Evolutionary conservation across 768 basidiomycete species (phyloP), one percentile per base, ranked within the genome.

Genomic region (Kwoniella dejecticola): DNA sequence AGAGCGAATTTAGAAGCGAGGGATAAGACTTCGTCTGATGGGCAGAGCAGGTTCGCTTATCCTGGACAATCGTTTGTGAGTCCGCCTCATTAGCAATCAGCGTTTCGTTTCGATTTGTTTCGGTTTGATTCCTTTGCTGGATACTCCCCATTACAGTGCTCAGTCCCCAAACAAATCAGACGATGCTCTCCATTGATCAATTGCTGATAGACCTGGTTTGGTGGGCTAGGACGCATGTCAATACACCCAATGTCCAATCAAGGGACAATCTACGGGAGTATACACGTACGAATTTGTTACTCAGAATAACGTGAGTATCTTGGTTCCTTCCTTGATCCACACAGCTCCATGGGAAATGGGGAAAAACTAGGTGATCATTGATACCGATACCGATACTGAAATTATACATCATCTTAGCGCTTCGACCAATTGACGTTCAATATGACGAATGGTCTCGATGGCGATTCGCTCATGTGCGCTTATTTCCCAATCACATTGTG

Each of bases 351-450:
- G n/a, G n/a, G n/a, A n/a, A n/a, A n/a, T n/a, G n/a, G n/a, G n/a
- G n/a, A n/a, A n/a, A n/a, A n/a, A n/a, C n/a, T n/a, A n/a, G n/a
- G n/a, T n/a, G n/a, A n/a, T n/a, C n/a, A n/a, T n/a, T n/a, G n/a
- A n/a, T n/a, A n/a, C n/a, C n/a, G n/a, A n/a, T n/a, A n/a, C n/a
- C n/a, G n/a, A n/a, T n/a, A n/a, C 21, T 41, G 31, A 4, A 19
- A 24, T 30, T 15, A 23, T 44, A 33, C 45, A 40, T 42, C 52
- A 49, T 26, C n/a, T 31, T 30, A 68, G 61, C 64, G 58, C 0
- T 69, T 72, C 44, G 68, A 72, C 44, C 60, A 60, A 27, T 50
- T 72, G 17, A 65, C 65, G 19, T 72, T 69, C 46, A 69, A 69
- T 29, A 57, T 62, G 30, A 72, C 70, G 2, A 61, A 69, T 27